These are phyloP conservation scores for Sarocladiaceae sp. DNA, from an alignment of 2,329 filamentous ascomycete genomes.

Conservation along the genomic window DNA sequence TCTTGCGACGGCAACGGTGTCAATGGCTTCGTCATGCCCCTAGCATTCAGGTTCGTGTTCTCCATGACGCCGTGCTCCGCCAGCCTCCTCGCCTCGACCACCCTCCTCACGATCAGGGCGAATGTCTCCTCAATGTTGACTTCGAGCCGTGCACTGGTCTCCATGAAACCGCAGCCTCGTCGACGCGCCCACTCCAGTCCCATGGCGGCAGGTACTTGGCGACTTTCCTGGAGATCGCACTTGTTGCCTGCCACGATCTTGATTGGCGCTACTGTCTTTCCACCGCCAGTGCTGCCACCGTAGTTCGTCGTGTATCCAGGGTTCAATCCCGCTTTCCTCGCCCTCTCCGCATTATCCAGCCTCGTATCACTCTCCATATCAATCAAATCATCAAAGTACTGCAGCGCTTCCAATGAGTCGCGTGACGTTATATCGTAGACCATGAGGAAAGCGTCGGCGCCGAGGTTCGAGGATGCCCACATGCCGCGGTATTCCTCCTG, in stretches of 20 bases:
- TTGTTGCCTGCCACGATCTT: slow-evolving; percentile 87
- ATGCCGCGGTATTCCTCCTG: slow-evolving; percentile 87
- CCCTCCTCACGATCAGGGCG: slow-evolving; percentile 61
- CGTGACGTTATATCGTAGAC: slow-evolving; percentile 81
- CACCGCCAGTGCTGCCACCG: slow-evolving; percentile 29
- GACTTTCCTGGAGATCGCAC: slow-evolving; percentile 69
- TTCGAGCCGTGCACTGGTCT: slow-evolving; percentile 78
- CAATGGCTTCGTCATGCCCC: slow-evolving; percentile 54
- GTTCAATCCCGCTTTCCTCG: slow-evolving; percentile 37
- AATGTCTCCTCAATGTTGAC: slow-evolving; percentile 91
- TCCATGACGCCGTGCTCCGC: slow-evolving; percentile 43
- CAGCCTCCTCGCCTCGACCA: slow-evolving; percentile 51
- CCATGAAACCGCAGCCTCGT: slow-evolving; percentile 79
- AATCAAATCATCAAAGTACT: slow-evolving; percentile 79
- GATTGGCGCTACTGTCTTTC: slow-evolving; percentile 61
- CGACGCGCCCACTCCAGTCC: slow-evolving; percentile 75
- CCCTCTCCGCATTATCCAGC: slow-evolving; percentile 56
- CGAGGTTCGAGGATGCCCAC: slow-evolving; percentile 76
- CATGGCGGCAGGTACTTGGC: slow-evolving; percentile 64
- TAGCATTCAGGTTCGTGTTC: slow-evolving; percentile 39
- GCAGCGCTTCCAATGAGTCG: slow-evolving; percentile 64
- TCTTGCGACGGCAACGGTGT: slow-evolving; percentile 41
- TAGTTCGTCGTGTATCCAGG: slow-evolving; percentile 22
- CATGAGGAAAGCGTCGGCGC: slow-evolving; percentile 77
- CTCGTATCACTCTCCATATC: slow-evolving; percentile 74